A percentile compares a stretch with the other conserved stretches of the same genome.
Evolutionary conservation across 768 basidiomycete species (phyloP).

Genomic region (Cyathus striatus): DNA sequence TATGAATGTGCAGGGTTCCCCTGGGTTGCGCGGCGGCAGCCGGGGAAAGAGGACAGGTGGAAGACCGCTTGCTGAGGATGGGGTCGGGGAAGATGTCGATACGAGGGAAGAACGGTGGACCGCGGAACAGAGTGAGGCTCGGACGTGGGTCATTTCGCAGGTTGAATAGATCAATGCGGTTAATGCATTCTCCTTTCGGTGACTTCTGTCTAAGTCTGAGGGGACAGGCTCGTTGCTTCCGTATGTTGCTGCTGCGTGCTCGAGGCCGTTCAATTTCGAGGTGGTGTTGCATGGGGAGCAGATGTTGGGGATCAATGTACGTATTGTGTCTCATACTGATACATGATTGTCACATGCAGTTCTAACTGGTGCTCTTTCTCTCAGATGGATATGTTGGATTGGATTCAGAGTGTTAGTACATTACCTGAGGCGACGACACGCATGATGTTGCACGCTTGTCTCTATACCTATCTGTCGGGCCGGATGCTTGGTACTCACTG

Average conservation of each 20-base stretch:
- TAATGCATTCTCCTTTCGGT: too few relatives aligned
- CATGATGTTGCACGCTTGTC: too few relatives aligned
- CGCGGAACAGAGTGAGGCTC: neutral
- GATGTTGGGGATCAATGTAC: slow-evolving; percentile 27
- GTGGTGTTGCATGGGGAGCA: slow-evolving; percentile 37
- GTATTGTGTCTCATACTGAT: slow-evolving; percentile 13
- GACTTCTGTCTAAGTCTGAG: too few relatives aligned
- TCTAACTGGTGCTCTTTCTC: neutral
- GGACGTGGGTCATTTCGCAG: neutral
- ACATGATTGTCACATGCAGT: neutral
- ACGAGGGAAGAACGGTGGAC: slow-evolving; percentile 2
- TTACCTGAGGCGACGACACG: slow-evolving; percentile 1
- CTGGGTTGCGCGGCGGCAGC: slow-evolving; percentile 8
- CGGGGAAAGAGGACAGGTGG: neutral
- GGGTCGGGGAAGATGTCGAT: too few relatives aligned
- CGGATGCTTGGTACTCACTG: too few relatives aligned
- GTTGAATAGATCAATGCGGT: slow-evolving; percentile 4
- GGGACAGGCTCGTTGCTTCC: slow-evolving; percentile 18
- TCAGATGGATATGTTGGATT: neutral
- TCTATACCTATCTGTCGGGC: too few relatives aligned
- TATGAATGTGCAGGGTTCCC: slow-evolving; percentile 1
- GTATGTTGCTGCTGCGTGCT: slow-evolving; percentile 15
- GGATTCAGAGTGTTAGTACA: neutral
- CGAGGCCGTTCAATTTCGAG: slow-evolving; percentile 13
- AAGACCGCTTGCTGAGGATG: too few relatives aligned